These are phyloP conservation scores for Lepiota brunneoincarnata DNA, from an alignment of 768 basidiomycete species.

Conservation along the genomic window DNA sequence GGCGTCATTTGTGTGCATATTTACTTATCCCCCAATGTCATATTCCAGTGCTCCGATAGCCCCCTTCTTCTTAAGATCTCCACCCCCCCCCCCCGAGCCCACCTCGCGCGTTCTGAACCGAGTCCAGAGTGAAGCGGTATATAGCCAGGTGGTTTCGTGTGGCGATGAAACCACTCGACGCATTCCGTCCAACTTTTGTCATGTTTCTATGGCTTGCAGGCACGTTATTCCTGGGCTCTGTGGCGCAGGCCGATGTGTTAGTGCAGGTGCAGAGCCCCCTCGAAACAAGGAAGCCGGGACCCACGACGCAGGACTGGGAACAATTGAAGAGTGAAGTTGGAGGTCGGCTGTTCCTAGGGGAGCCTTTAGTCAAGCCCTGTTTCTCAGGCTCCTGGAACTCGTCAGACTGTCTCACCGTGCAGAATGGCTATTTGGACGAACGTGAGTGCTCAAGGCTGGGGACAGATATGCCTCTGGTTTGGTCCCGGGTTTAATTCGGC, in stretches of 20 bases:
- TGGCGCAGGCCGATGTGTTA: background rate
- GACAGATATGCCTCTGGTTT: too few species aligned
- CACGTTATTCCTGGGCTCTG: background rate
- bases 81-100: too few species aligned
- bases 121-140: too few species aligned
- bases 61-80: too few species aligned
- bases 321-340: slow-evolving; percentile 12
- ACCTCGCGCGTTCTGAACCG: too few species aligned
- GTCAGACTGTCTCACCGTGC: slow-evolving; percentile 11
- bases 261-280: background rate
- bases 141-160: too few species aligned
- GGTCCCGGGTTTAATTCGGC: background rate
- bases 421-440: slow-evolving; percentile 17
- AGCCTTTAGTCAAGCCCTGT: slow-evolving; percentile 21
- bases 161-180: background rate
- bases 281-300: background rate
- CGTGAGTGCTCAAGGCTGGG: slow-evolving; percentile 7
- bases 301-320: slow-evolving; percentile 13
- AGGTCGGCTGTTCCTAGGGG: slow-evolving; percentile 13
- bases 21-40: too few species aligned
- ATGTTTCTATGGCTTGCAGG: slow-evolving; percentile 1
- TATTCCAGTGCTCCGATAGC: too few species aligned
- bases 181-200: background rate
- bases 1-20: too few species aligned
- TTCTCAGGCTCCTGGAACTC: slow-evolving; percentile 16